Evolutionary conservation across 331 rosid species (phyloP), one percentile per base, ranked within the genome.

Genomic region (Dryas integrifolia): DNA sequence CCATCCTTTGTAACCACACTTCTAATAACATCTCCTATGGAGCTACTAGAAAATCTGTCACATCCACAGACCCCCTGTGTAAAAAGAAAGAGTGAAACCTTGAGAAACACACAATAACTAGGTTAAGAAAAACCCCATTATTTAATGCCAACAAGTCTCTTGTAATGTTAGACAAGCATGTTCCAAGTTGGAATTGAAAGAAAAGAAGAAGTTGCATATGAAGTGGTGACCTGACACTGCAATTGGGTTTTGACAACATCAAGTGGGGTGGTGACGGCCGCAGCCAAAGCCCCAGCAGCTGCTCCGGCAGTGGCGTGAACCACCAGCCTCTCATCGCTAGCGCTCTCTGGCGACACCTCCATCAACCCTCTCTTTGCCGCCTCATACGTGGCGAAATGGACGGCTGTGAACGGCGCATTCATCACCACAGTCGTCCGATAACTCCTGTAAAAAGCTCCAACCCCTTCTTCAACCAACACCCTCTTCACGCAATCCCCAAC

Each of bases 61-160:
- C 92, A 85, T 0, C 92, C 92, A 58, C 92, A 88, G 0, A 87
- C 85, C 1, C 89, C 92, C 89, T 85, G 80, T 6, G 14, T 43
- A 30, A 65, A 3, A 26, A 57, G 10, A 68, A 0, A 58, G 12
- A 50, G 48, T 44, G 9, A 44, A 44, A 30, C 35, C 59, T 5
- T 48, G 44, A 38, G 26, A 13, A 14, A 66, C 30, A 65, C 50
- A 30, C 3, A 38, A 60, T 4, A 40, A 30, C 2, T 30, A 30
- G 35, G 35, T 30, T 30, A 30, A 30, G 35, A 30, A 30, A 30
- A 30, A 30, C 35, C 35, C 35, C 35, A 30, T 30, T 0, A 0
- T 30, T 30, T 30, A 30, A 30, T 30, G 35, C 35, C 35, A 30
- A 30, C 3, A 30, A 30, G 0, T 1, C 35, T 30, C 2, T 21